Percentiles rank a stretch among this genome's conserved stretches.
Conservation (phyloP, 495 filamentous ascomycete genomes). For the Parathielavia hyrcaniae region DNA sequence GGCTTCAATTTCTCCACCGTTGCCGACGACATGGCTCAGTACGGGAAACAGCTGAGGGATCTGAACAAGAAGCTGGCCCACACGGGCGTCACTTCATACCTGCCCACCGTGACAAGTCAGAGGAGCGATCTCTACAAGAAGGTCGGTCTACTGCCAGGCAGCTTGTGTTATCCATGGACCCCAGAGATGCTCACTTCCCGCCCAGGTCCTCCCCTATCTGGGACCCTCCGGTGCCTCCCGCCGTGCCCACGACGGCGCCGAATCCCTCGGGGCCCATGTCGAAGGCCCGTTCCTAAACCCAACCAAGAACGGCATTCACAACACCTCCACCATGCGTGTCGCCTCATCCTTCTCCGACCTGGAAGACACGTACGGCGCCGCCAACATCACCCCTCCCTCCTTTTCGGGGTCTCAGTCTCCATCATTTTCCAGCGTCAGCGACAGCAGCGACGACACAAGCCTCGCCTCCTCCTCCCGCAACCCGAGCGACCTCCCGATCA, state of each 20-base stretch:
- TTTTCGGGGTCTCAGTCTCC: background rate
- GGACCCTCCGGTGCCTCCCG: slow-evolving; percentile 56
- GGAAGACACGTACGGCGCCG: slow-evolving; percentile 59
- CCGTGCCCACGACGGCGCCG: slow-evolving; percentile 57
- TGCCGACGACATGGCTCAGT: slow-evolving; percentile 57
- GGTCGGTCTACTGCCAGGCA: slow-evolving; percentile 32
- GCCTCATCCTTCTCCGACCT: slow-evolving; percentile 52
- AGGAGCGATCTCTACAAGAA: slow-evolving; percentile 61
- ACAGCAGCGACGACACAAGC: background rate
- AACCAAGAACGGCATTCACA: slow-evolving; percentile 67
- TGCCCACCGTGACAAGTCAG: slow-evolving; percentile 72
- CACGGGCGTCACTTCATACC: slow-evolving; percentile 77
- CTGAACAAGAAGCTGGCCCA: slow-evolving; percentile 62
- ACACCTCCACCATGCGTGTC: slow-evolving; percentile 54
- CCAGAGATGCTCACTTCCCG: slow-evolving; percentile 19
- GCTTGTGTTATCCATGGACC: background rate
- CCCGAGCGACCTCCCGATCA: slow-evolving; percentile 41
- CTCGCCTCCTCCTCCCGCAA: background rate
- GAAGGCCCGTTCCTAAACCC: slow-evolving; percentile 79
- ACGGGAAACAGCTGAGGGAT: slow-evolving; percentile 57
- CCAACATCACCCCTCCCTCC: slow-evolving; percentile 47
- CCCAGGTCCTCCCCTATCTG: slow-evolving; percentile 61
- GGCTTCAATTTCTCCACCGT: slow-evolving; percentile 79
- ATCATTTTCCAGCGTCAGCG: slow-evolving; percentile 12
- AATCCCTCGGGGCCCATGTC: slow-evolving; percentile 76